Evolutionary conservation across 768 basidiomycete genomes (phyloP).

Genomic region (Mycena belliarum): DNA sequence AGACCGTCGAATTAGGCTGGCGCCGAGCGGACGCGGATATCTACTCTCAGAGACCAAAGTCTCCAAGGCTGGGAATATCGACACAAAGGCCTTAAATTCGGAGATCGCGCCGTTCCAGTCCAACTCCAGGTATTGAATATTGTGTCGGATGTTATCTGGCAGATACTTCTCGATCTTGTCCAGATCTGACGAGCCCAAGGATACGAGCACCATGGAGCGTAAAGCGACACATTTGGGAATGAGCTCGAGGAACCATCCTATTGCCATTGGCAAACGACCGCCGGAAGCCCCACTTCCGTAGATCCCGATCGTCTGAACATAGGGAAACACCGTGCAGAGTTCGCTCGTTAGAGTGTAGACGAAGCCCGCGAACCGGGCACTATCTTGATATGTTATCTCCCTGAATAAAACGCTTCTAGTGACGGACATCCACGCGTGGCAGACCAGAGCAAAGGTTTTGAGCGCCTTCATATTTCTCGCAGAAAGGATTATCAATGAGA

Average conservation of each 20-base stretch:
- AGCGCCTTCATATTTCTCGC: background rate
- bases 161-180: background rate
- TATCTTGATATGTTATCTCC: background rate
- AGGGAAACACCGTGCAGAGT: background rate
- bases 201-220: background rate
- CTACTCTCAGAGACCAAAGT: no score
- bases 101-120: no score
- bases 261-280: background rate
- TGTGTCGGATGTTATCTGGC: background rate
- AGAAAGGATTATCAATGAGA: background rate
- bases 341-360: background rate
- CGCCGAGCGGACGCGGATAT: background rate
- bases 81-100: no score
- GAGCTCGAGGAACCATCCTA: background rate
- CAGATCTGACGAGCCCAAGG: background rate
- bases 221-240: background rate
- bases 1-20: background rate
- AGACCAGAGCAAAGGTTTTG: slow-evolving; percentile 2
- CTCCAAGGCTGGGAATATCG: no score
- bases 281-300: background rate
- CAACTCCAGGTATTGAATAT: background rate
- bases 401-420: background rate
- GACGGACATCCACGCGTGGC: background rate
- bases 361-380: background rate
- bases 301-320: background rate